These are phyloP conservation scores for Houttuynia cordata DNA, from an alignment of 164 flowering plant species.

Conservation along the genomic window DNA sequence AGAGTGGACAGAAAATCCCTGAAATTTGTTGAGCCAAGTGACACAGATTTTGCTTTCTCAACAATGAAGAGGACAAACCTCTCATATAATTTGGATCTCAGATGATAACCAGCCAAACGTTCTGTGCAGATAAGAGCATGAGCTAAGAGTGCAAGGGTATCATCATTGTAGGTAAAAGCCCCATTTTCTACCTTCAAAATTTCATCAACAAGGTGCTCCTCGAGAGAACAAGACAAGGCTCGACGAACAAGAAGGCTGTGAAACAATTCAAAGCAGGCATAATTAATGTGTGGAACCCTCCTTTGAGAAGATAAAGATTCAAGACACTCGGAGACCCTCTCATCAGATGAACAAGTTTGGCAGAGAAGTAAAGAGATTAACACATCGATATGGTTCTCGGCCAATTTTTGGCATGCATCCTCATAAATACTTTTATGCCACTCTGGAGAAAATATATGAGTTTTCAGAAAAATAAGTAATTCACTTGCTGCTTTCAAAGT, in stretches of 20 bases:
- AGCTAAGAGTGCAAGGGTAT: constrained; percentile 58
- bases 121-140: constrained; percentile 41
- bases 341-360: constrained; percentile 37
- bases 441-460: constrained; percentile 50
- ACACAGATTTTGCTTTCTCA: constrained; percentile 40
- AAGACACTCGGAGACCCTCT: constrained; percentile 26
- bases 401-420: constrained; percentile 52
- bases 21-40: constrained; percentile 23
- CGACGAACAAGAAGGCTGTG: constrained; percentile 38
- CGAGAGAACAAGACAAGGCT: constrained; percentile 47
- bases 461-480: constrained; percentile 47
- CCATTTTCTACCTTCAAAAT: constrained; percentile 60
- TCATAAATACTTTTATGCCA: constrained; percentile 44
- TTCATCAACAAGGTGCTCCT: constrained; percentile 57
- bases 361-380: constrained; percentile 42
- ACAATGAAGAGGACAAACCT: constrained; percentile 46
- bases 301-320: constrained; percentile 25
- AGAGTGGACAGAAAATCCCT: constrained; percentile 50
- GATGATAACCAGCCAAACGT: constrained; percentile 39
- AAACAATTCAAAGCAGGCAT: constrained; percentile 61
- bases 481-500: constrained; percentile 68
- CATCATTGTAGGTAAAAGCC: constrained; percentile 48
- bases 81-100: constrained; percentile 46
- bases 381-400: constrained; percentile 27
- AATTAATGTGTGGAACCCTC: constrained; percentile 38